Percentiles rank a stretch among this genome's conserved stretches.
These are phyloP conservation scores for Acidiella bohemica DNA, from an alignment of 495 filamentous ascomycete genomes.

Conservation along the genomic window DNA sequence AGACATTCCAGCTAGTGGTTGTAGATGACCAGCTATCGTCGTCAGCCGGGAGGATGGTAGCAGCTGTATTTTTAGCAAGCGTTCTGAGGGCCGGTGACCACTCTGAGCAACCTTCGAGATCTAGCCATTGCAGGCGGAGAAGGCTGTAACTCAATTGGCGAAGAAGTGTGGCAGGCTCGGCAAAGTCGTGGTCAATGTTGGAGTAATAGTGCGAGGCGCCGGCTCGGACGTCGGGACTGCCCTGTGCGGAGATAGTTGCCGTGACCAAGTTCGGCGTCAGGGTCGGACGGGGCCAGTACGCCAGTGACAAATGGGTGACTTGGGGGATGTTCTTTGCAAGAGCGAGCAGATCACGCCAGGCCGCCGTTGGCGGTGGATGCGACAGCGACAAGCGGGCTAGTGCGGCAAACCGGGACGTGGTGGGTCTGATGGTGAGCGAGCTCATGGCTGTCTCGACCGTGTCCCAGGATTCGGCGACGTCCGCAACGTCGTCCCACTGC, in stretches of 20 bases:
- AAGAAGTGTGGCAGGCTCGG: conserved; percentile 54
- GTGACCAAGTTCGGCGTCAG: conserved; percentile 47
- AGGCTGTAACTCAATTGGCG: conserved; percentile 51
- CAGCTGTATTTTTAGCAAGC: neutral
- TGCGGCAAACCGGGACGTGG: conserved; percentile 3
- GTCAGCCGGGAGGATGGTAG: neutral
- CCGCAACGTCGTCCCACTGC: neutral
- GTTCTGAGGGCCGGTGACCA: conserved; percentile 50
- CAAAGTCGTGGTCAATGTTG: conserved; percentile 51
- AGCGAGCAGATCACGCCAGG: conserved; percentile 14
- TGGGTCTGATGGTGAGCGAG: neutral
- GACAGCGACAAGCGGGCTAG: conserved; percentile 17
- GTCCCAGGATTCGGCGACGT: conserved; percentile 15
- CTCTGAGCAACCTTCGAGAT: conserved; percentile 60
- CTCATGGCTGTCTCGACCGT: neutral
- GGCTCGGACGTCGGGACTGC: conserved; percentile 38
- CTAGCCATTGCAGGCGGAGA: conserved; percentile 64
- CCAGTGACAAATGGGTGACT: conserved; percentile 40
- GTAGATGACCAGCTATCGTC: neutral
- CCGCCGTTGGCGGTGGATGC: conserved; percentile 10
- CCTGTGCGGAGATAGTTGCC: conserved; percentile 37
- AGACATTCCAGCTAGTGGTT: too few species aligned
- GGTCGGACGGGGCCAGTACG: conserved; percentile 64
- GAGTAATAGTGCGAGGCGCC: conserved; percentile 54
- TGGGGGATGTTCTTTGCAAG: conserved; percentile 22